These are phyloP conservation scores for Tinospora cordifolia DNA, from an alignment of 164 flowering plant genomes.

Conservation along the genomic window DNA sequence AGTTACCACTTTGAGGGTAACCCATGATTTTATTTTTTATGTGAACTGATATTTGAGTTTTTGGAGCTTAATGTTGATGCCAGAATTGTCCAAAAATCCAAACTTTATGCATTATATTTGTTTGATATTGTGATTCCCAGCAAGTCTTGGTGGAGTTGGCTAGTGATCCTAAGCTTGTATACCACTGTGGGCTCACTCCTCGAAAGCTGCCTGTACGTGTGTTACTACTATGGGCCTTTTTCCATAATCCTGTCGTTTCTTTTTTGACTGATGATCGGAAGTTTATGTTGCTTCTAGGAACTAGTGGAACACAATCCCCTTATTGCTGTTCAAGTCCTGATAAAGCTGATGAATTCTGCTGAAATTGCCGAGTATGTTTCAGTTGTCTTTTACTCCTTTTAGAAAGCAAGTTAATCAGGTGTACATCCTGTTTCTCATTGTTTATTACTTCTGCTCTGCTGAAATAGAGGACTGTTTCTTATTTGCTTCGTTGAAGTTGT, in stretches of 20 bases:
- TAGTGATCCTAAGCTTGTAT: conserved; percentile 88
- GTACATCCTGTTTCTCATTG: too few species aligned
- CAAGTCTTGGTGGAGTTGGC: conserved; percentile 72
- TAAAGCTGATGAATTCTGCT: conserved; percentile 73
- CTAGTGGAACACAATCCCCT: conserved; percentile 92
- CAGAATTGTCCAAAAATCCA: background rate
- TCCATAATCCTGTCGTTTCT: background rate
- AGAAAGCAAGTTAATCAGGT: too few species aligned
- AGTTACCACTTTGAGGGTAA: background rate
- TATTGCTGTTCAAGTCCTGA: conserved; percentile 93
- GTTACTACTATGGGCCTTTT: background rate
- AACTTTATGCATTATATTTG: background rate
- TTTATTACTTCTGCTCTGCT: background rate
- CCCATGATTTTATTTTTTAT: background rate
- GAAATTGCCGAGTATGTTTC: conserved; percentile 79
- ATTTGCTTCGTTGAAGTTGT: background rate
- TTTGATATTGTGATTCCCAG: conserved; percentile 27
- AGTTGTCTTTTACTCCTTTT: background rate
- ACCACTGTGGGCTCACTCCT: conserved; percentile 97
- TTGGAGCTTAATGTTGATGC: background rate
- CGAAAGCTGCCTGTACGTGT: conserved; percentile 74
- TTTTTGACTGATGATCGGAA: conserved; percentile 2
- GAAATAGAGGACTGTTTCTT: background rate
- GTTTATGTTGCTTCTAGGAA: conserved; percentile 44
- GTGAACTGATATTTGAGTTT: background rate